phyloP scores from a whole-genome alignment of 306 rosid genomes.

The Quercus suber region DNA sequence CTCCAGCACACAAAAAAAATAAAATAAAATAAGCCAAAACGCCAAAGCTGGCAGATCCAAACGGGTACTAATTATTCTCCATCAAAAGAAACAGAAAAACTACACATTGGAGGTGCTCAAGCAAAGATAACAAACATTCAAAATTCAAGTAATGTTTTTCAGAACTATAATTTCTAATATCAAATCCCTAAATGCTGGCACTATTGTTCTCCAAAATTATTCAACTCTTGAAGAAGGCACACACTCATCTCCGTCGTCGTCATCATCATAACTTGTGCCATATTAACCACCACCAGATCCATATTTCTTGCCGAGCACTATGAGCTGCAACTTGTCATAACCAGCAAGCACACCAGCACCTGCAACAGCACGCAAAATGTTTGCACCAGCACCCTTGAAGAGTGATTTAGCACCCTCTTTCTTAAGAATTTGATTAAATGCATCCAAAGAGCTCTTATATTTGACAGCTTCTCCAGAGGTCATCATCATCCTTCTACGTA shows the following conservation, averaged over 20 bases:
- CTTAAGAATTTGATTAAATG: slow-evolving; percentile 62
- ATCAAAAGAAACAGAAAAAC: slow-evolving; percentile 17
- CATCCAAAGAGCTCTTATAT: slow-evolving; percentile 73
- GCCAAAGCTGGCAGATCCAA: too few species aligned
- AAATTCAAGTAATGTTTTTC: slow-evolving; percentile 8
- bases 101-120: slow-evolving; percentile 5
- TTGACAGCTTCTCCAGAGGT: slow-evolving; percentile 97
- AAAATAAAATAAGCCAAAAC: too few species aligned
- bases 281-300: slow-evolving; percentile 91
- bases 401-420: slow-evolving; percentile 84
- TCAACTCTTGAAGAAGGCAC: slow-evolving; percentile 26
- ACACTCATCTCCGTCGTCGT: slow-evolving; percentile 23
- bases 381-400: slow-evolving; percentile 92
- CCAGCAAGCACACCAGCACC: slow-evolving; percentile 97
- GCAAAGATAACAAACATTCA: slow-evolving; percentile 22
- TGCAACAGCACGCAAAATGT: slow-evolving; percentile 86
- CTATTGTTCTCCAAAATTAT: slow-evolving; percentile 32
- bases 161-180: slow-evolving; percentile 27
- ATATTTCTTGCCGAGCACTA: slow-evolving; percentile 83
- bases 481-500: slow-evolving; percentile 97
- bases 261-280: slow-evolving; percentile 18
- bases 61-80: slow-evolving; percentile 4
- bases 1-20: too few species aligned
- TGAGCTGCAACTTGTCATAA: slow-evolving; percentile 77
- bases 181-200: slow-evolving; percentile 14